These are phyloP conservation scores for Cydonia oblonga DNA, from an alignment of 331 rosid species.

Conservation along the genomic window DNA sequence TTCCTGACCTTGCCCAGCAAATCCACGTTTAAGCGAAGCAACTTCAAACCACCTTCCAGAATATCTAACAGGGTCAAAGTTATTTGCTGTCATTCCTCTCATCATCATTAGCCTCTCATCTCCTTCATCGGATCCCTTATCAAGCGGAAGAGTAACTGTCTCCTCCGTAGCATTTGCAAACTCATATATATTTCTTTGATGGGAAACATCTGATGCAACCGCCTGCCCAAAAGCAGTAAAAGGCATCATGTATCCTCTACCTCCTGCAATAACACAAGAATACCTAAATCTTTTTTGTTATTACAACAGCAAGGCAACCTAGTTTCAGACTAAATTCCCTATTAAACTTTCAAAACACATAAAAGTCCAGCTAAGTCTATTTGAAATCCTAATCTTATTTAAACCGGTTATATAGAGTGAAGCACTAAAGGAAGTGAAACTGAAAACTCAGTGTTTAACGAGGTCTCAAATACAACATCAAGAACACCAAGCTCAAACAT, in stretches of 20 bases:
- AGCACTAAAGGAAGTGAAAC: not conserved
- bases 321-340: not conserved
- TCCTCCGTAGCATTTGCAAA: conserved; percentile 42
- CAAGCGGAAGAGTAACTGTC: conserved; percentile 35
- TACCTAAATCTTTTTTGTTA: not conserved
- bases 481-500: not conserved
- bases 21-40: conserved; percentile 89
- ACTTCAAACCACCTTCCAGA: conserved; percentile 99
- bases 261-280: conserved; percentile 11
- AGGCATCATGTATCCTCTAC: conserved; percentile 4
- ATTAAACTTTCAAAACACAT: not conserved
- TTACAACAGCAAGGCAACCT: not conserved
- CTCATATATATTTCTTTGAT: conserved; percentile 34
- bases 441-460: not conserved
- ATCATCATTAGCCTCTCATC: conserved; percentile 65
- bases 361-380: not conserved
- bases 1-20: conserved; percentile 93
- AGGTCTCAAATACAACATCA: not conserved
- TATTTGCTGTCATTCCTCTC: conserved; percentile 85
- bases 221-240: conserved; percentile 37
- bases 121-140: conserved; percentile 33
- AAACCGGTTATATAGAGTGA: not conserved
- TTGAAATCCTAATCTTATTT: not conserved
- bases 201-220: conserved; percentile 47
- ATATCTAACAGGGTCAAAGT: conserved; percentile 70